phyloP scores from a whole-genome alignment of 495 filamentous ascomycete genomes.

The Annulohypoxylon moriforme region DNA sequence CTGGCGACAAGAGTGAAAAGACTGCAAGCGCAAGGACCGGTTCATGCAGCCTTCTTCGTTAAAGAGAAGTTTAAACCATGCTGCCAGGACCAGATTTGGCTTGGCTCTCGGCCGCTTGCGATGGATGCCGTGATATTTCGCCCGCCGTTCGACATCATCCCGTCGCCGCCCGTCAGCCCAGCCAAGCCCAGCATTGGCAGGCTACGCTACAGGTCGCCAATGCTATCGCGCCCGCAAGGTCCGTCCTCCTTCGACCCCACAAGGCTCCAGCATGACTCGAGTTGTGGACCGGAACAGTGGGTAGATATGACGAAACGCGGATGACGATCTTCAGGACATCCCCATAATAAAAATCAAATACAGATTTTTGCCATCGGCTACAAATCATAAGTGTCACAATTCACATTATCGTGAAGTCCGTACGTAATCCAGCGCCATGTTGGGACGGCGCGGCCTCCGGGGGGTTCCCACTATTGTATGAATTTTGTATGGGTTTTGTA shows the following conservation, averaged over 20 bases:
- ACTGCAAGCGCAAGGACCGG: neutral
- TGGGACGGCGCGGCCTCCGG: neutral
- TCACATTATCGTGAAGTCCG: conserved; percentile 20
- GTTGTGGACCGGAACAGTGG: conserved; percentile 26
- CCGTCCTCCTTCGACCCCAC: neutral
- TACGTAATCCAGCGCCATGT: conserved; percentile 32
- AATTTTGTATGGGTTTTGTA: conserved; percentile 7
- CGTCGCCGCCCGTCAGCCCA: conserved; percentile 19
- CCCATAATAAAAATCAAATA: conserved; percentile 35
- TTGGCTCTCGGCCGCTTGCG: conserved; percentile 24
- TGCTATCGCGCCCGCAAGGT: conserved; percentile 11
- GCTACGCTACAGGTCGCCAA: conserved; percentile 1
- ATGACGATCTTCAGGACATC: conserved; percentile 41
- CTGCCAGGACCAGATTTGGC: neutral
- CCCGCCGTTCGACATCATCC: conserved; percentile 16
- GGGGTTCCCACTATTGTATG: conserved; percentile 28
- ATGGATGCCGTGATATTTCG: conserved; percentile 9
- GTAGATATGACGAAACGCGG: conserved; percentile 41
- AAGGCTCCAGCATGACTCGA: conserved; percentile 7
- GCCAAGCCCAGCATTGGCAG: conserved; percentile 5
- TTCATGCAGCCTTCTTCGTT: conserved; percentile 17
- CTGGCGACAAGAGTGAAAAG: neutral
- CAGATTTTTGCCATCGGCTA: conserved; percentile 30
- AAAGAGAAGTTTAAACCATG: no score
- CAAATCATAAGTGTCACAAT: conserved; percentile 22